phyloP scores from a whole-genome alignment of 1,284 basidiomycete species.

The Apiotrichum montevideense region DNA sequence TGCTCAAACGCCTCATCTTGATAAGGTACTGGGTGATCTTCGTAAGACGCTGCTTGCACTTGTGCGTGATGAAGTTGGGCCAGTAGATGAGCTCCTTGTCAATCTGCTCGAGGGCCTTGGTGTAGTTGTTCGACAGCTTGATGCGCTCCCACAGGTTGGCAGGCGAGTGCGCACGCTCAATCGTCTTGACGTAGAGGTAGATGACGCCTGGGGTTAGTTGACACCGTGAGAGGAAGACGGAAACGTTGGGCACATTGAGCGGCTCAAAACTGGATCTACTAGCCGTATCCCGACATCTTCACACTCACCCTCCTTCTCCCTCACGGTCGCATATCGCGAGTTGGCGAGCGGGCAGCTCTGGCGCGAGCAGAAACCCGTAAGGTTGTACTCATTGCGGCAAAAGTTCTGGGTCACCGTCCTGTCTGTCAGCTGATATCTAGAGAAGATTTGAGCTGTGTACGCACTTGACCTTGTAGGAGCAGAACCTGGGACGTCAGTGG shows the following conservation, averaged over 20 bases:
- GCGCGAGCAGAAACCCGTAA: conserved; percentile 92
- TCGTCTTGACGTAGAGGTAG: conserved; percentile 97
- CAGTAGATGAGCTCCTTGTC: conserved; percentile 93
- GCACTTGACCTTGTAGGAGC: conserved; percentile 96
- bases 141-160: conserved; percentile 97
- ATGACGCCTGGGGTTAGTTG: conserved; percentile 58
- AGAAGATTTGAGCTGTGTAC: conserved; percentile 34
- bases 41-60: conserved; percentile 97
- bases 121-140: conserved; percentile 87
- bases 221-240: no score
- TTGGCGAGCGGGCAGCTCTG: conserved; percentile 97
- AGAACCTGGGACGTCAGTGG: conserved; percentile 50
- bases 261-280: no score
- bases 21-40: conserved; percentile 99
- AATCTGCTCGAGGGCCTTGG: conserved; percentile 93
- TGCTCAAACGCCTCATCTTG: conserved; percentile 86
- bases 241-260: no score
- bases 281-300: no score
- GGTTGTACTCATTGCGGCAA: conserved; percentile 97
- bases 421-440: conserved; percentile 5
- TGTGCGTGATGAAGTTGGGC: conserved; percentile 96
- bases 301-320: conserved; percentile 80
- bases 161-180: conserved; percentile 92
- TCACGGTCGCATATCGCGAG: conserved; percentile 91
- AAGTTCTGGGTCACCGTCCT: conserved; percentile 94